Base-by-base conservation (phyloP, 768 basidiomycete genomes). In the Mycena pura region DNA sequence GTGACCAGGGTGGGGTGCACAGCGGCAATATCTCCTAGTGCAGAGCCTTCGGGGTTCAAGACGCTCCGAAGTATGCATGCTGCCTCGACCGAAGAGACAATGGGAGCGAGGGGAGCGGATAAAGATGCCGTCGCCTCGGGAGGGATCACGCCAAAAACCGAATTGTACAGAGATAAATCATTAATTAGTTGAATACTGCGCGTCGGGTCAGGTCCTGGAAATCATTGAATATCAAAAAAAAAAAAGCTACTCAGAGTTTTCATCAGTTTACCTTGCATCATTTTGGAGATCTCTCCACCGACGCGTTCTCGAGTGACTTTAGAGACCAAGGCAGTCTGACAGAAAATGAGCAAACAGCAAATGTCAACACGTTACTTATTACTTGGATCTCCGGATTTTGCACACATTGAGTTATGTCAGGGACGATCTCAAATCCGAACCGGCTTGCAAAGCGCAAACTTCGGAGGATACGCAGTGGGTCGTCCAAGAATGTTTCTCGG, bases 301-400 rank as follows among this genome's bases (percentile, higher is more conserved):
- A 95, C 86, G 17, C 97, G 85, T 76, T 99, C 97, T 50, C 93
- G 85, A 31, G 91, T 90, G 44, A 99, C 92, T 72, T 98, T 97
- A 2, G 79, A 80, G 10, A 85, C 77, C 15, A 97, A 76, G 0
- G 88, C 91, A 46, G 82, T 76, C 94, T 85, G 24, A 27, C 34
- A 32, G 9, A n/a, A n/a, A 38, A 14, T 40, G 11, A 48, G 32
- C 21, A 41, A 65, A 41, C 8, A 10, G n/a, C n/a, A n/a, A n/a
- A n/a, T n/a, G n/a, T n/a, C n/a, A n/a, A n/a, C n/a, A n/a, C n/a
- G n/a, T n/a, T n/a, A n/a, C n/a, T n/a, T n/a, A n/a, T 66, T 59
- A 89, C 91, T 78, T 92, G 89, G 40, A 93, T 90, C 36, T 73
- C 73, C 13, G 77, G 74, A 67, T 91, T 85, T 57, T 75, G 80